Conservation (phyloP, 2,329 filamentous ascomycete species). For the Pestalotiopsis sp. region DNA sequence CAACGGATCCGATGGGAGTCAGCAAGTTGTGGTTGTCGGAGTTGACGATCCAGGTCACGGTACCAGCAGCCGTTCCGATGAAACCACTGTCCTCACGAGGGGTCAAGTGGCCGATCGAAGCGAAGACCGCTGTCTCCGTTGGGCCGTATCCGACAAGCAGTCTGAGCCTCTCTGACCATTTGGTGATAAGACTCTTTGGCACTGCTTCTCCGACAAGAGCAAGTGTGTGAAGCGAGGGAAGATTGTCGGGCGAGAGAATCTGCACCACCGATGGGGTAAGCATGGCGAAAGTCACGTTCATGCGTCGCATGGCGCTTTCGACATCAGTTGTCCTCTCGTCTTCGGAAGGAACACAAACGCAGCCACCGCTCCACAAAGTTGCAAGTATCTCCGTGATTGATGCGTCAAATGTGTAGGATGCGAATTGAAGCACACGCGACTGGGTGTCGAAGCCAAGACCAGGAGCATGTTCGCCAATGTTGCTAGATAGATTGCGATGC, state of each 20-base stretch:
- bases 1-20: slow-evolving; percentile 16
- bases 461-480: neutral
- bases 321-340: slow-evolving; percentile 5
- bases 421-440: slow-evolving; percentile 10
- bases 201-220: slow-evolving; percentile 7
- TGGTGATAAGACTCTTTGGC: neutral
- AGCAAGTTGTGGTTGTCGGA: slow-evolving; percentile 11
- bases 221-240: slow-evolving; percentile 3
- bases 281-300: neutral
- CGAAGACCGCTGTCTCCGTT: slow-evolving; percentile 8
- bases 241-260: neutral
- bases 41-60: slow-evolving; percentile 12
- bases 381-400: slow-evolving; percentile 6
- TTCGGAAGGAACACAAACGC: slow-evolving; percentile 9
- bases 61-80: slow-evolving; percentile 26
- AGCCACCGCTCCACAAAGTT: slow-evolving; percentile 4
- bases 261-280: slow-evolving; percentile 5
- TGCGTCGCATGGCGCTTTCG: neutral
- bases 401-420: slow-evolving; percentile 10
- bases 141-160: slow-evolving; percentile 7
- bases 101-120: slow-evolving; percentile 3
- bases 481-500: slow-evolving; percentile 1
- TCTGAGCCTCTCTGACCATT: neutral
- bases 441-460: neutral
- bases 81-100: slow-evolving; percentile 12